Conservation (phyloP, 192 early-diverging fungal species). For the Backusella australiensis region DNA sequence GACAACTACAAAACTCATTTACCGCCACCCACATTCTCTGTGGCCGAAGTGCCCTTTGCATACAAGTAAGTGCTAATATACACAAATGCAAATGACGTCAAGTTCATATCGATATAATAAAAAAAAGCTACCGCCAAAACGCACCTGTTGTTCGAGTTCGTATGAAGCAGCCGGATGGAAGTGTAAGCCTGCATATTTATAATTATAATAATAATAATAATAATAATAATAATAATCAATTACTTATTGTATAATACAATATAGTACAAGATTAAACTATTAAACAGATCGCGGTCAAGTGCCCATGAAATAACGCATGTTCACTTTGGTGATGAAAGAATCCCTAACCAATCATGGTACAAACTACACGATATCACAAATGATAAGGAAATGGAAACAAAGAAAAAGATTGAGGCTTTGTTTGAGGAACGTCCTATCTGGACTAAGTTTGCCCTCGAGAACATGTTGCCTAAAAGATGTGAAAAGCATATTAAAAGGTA, state of each 20-base stretch:
- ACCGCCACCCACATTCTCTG: slow-evolving; percentile 59
- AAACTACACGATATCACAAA: background rate
- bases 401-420: slow-evolving; percentile 9
- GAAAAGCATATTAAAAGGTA: slow-evolving; percentile 26
- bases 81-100: background rate
- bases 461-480: slow-evolving; percentile 12
- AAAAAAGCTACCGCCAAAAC: slow-evolving; percentile 51
- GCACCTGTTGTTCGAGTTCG: slow-evolving; percentile 47
- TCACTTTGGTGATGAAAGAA: slow-evolving; percentile 24
- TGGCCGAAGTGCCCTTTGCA: slow-evolving; percentile 46
- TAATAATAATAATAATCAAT: background rate
- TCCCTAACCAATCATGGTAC: slow-evolving; percentile 17
- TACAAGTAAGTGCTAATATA: slow-evolving; percentile 44
- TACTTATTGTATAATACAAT: background rate
- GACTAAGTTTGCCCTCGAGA: slow-evolving; percentile 36
- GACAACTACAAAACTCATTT: slow-evolving; percentile 40
- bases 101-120: background rate
- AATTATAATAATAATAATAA: background rate
- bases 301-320: slow-evolving; percentile 19
- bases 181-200: slow-evolving; percentile 16
- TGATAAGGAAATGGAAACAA: background rate
- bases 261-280: slow-evolving; percentile 22
- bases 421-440: slow-evolving; percentile 48
- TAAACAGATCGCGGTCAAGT: slow-evolving; percentile 25
- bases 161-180: slow-evolving; percentile 38